Conservation (phyloP, 768 basidiomycete genomes). For the Mrakia frigida region DNA sequence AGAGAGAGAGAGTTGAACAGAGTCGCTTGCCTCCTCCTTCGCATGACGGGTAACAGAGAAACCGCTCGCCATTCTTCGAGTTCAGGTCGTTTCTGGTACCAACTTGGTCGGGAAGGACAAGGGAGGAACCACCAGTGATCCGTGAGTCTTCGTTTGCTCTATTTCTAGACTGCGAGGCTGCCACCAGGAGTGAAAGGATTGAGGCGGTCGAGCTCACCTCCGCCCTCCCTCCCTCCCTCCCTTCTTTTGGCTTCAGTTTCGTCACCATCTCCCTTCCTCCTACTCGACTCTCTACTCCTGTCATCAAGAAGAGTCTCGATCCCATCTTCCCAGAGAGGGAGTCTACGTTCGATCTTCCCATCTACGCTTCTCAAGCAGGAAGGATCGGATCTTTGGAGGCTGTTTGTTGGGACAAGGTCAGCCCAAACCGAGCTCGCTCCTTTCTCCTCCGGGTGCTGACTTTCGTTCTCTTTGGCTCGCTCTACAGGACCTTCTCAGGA, state of each 20-base stretch:
- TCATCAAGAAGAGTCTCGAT: conserved; percentile 64
- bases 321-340: conserved; percentile 63
- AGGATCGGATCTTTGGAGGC: conserved; percentile 57
- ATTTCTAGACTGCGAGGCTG: no score
- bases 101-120: conserved; percentile 42
- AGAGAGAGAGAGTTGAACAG: neutral
- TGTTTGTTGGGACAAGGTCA: conserved; percentile 84
- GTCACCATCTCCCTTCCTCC: conserved; percentile 62
- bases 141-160: conserved; percentile 37
- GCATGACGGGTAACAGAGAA: neutral
- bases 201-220: conserved; percentile 1
- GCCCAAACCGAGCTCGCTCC: neutral
- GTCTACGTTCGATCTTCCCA: conserved; percentile 83
- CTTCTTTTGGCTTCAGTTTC: conserved; percentile 56
- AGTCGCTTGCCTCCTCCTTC: neutral
- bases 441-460: neutral
- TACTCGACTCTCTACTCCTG: conserved; percentile 64
- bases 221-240: conserved; percentile 4
- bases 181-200: neutral
- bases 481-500: conserved; percentile 60
- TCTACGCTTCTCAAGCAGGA: conserved; percentile 61
- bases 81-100: conserved; percentile 42
- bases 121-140: conserved; percentile 40
- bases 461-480: neutral
- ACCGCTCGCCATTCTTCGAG: conserved; percentile 36